phyloP scores from a whole-genome alignment of 352 stramenopile genomes.

The Globisporangium polare region DNA sequence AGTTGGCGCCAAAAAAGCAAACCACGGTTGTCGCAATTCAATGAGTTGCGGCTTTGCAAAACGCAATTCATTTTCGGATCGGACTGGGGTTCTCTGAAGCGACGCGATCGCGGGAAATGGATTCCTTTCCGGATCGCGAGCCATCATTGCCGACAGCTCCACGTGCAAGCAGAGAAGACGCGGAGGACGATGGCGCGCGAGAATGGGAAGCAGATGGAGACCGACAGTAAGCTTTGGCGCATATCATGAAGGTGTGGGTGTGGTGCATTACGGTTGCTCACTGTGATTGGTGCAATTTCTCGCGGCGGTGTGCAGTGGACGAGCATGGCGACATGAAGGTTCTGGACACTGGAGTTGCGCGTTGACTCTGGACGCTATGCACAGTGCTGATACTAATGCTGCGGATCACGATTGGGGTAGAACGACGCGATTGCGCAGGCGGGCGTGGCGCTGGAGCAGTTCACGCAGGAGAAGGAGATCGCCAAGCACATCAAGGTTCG shows the following conservation, averaged over 20 bases:
- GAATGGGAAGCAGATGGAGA: constrained; percentile 81
- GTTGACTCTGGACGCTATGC: too few species aligned
- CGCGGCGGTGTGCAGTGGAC: constrained; percentile 45
- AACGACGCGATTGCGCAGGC: constrained; percentile 69
- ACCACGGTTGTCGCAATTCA: too few species aligned
- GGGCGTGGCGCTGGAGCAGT: constrained; percentile 67
- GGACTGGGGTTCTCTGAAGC: neutral
- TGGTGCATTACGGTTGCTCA: neutral
- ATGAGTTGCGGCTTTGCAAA: too few species aligned
- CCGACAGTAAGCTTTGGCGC: constrained; percentile 47
- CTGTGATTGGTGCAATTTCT: constrained; percentile 1
- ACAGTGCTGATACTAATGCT: neutral
- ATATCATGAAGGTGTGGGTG: neutral
- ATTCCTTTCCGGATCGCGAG: too few species aligned
- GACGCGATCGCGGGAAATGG: neutral
- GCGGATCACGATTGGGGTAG: constrained; percentile 12
- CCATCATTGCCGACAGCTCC: constrained; percentile 14
- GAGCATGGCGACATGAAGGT: constrained; percentile 84
- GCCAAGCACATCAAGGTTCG: constrained; percentile 48
- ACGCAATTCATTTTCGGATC: too few species aligned
- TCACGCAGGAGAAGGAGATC: constrained; percentile 75
- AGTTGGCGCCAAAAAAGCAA: too few species aligned
- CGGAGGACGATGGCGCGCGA: constrained; percentile 36
- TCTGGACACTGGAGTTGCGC: too few species aligned
- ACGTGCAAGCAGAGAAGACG: neutral